Evolutionary conservation across 306 rosid species (phyloP), one percentile per base, ranked within the genome.

Genomic region (Rosa multiflora): DNA sequence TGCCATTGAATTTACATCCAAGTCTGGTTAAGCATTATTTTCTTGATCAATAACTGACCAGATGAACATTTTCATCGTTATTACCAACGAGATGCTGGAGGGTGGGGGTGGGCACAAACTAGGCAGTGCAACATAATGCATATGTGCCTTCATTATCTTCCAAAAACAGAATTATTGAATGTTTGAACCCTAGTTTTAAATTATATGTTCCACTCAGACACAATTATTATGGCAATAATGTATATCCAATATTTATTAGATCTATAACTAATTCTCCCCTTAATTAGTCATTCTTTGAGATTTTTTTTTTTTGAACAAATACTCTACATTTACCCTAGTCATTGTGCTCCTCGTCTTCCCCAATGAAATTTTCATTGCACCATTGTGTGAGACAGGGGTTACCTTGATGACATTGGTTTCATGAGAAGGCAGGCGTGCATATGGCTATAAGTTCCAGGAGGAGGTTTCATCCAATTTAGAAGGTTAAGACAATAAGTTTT

Each of bases 81-180:
- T 51, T 18, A 20, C 26, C 0, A 20, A 56, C 26, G 62, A 51
- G 52, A 51, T 51, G 53, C 1, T 44, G 5, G 5, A 6, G 29
- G 62, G 29, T 55, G 62, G 62, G 8, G 10, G 23, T 5, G 61
- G 62, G 11, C 32, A 58, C 13, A 21, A 20, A 9, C 2, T 59
- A 59, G 10, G 61, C 61, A 55, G 61, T 20, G 67, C 67, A 59
- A 23, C 39, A 62, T 13, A 29, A 26, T 26, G 42, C 71, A 46
- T 79, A 81, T 76, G 15, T 58, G 47, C 18, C 56, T 3, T 49
- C 51, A 17, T 71, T 61, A 26, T 75, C 81, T 20, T 73, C 61
- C 76, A 37, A 80, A 62, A 35, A 6, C 12, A 37, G 12, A 32
- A 62, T 62, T 10, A 29, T 62, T 49, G 23, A 64, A 66, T 49